These are phyloP conservation scores for Eucalyptus cloeziana DNA, from an alignment of 345 rosid species.

Conservation along the genomic window DNA sequence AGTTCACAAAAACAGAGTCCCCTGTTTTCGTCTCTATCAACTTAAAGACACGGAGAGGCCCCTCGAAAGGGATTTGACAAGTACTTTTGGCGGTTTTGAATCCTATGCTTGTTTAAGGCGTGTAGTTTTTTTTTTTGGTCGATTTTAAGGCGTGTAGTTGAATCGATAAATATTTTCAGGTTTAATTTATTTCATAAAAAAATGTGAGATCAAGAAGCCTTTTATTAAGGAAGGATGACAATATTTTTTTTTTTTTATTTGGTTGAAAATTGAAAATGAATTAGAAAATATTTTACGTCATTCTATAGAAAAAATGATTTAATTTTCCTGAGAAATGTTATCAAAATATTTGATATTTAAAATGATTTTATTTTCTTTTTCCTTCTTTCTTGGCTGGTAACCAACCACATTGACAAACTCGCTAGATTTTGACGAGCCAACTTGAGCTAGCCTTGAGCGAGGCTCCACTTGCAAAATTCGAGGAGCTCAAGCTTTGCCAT, in stretches of 20 bases:
- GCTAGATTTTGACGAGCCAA: not conserved
- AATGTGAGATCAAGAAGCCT: not conserved
- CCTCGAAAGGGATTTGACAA: not conserved
- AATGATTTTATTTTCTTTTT: too few species aligned
- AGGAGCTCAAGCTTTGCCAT: not conserved
- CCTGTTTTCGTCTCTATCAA: not conserved
- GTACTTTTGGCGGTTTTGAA: not conserved
- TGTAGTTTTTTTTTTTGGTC: not conserved
- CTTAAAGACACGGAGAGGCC: not conserved
- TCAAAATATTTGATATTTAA: not conserved
- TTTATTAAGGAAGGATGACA: not conserved
- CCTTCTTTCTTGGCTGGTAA: rapidly evolving
- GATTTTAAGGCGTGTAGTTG: not conserved
- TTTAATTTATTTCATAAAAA: too few species aligned
- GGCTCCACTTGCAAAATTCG: not conserved
- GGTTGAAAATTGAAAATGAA: rapidly evolving
- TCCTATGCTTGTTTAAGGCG: not conserved
- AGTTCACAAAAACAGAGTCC: not conserved
- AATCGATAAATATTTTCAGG: not conserved
- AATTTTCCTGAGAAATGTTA: too few species aligned
- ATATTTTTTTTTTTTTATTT: too few species aligned
- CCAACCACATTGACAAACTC: rapidly evolving
- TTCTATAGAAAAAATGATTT: too few species aligned
- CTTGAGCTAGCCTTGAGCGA: not conserved
- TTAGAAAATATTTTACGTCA: not conserved